Base-by-base conservation (phyloP, 768 basidiomycete species). In the Russula dissimulans region DNA sequence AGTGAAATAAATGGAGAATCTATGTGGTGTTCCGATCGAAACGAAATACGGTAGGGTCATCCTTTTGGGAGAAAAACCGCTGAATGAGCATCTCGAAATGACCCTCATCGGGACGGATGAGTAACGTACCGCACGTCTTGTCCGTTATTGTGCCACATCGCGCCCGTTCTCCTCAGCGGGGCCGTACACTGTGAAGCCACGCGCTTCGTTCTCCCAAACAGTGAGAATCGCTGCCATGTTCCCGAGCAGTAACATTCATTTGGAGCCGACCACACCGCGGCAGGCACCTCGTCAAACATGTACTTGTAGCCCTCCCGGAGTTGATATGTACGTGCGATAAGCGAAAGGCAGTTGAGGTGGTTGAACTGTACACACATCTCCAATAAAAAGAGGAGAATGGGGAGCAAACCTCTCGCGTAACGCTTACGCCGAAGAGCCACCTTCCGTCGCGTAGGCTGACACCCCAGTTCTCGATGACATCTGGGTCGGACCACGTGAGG, bases 371-470 rank as follows among this genome's bases (percentile, higher is more conserved):
- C 22, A 26, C 10, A 2, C 32, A n/a, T 15, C 15, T 22, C 31
- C 12, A 9, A 32, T 15, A 60, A 53, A 45, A 36, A 38, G 55
- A 43, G 39, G 22, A 26, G 22, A 26, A 26, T 26, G n/a, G 17
- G 39, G 22, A 38, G 67, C 74, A 43, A 51, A 89, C 91, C 79
- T 95, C 93, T 64, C 78, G 79, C 8, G 94, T 92, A 0, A 97
- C 91, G 56, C 78, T 84, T 14, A 79, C 85, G 7, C 95, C 95
- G 65, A 97, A 97, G 22, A 97, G 75, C 89, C 93, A 98, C 0
- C 95, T 95, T 5, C 95, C 95, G 18, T 95, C 95, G 42, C 95
- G 81, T 4, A 95, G 95, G 65, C 91, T 95, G 55, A 97, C 91
- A 5, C 94, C 95, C 95, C 95, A 98, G 45, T 89, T 94, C 43